These are phyloP conservation scores for Podaxis rugospora DNA, from an alignment of 768 basidiomycete genomes.

Conservation along the genomic window DNA sequence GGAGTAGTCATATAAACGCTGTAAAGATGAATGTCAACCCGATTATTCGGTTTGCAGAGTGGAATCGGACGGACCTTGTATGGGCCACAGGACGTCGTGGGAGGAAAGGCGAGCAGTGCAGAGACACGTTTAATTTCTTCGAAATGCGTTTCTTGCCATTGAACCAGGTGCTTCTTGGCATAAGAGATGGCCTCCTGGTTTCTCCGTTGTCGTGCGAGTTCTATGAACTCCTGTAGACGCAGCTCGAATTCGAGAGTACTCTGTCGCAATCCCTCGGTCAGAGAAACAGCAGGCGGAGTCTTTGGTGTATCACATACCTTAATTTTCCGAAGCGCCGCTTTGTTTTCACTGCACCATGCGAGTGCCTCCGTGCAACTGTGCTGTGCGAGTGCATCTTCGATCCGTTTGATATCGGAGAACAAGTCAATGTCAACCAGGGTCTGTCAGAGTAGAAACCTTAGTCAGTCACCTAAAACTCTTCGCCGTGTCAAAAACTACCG, in stretches of 20 bases:
- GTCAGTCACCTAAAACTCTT: background rate
- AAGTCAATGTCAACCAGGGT: constrained; percentile 87
- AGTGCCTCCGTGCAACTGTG: constrained; percentile 88
- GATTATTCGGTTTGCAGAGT: background rate
- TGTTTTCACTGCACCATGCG: constrained; percentile 95
- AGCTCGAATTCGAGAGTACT: constrained; percentile 95
- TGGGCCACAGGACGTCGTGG: constrained; percentile 65
- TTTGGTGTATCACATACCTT: constrained; percentile 46
- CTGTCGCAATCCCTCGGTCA: constrained; percentile 33
- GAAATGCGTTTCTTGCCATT: constrained; percentile 82
- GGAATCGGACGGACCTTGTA: constrained; percentile 60
- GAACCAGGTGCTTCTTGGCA: constrained; percentile 69
- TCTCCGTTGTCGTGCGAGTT: constrained; percentile 70
- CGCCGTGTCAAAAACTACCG: constrained; percentile 6
- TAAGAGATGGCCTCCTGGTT: constrained; percentile 79
- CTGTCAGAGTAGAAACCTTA: constrained; percentile 31
- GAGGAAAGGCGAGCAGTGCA: constrained; percentile 69
- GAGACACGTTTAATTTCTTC: constrained; percentile 73
- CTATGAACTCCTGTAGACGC: constrained; percentile 94
- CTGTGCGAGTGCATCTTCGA: constrained; percentile 71
- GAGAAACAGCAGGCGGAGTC: background rate
- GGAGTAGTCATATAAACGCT: constrained; percentile 79
- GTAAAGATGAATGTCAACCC: constrained; percentile 12
- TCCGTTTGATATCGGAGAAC: constrained; percentile 83
- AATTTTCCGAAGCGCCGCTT: constrained; percentile 84